Evolutionary conservation across 2,329 filamentous ascomycete species (phyloP).

Genomic region (Diaporthe longicolla): DNA sequence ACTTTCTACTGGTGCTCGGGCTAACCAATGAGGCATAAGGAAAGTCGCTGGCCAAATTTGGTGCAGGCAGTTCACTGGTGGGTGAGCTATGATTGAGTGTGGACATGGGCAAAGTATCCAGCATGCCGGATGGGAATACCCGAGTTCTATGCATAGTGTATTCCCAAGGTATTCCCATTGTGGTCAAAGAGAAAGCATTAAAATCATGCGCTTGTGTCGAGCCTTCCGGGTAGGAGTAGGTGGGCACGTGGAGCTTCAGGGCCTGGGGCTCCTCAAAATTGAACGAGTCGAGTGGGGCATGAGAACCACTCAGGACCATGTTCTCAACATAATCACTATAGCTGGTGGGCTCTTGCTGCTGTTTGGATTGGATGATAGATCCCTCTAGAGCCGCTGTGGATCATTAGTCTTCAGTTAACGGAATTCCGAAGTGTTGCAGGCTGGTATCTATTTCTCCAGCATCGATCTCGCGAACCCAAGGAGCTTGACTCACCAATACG

Average conservation of each 20-base stretch:
- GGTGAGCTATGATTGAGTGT: background rate
- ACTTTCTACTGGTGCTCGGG: background rate
- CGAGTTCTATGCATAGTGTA: no score
- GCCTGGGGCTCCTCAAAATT: background rate
- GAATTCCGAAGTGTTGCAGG: background rate
- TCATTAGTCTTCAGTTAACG: background rate
- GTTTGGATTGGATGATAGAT: background rate
- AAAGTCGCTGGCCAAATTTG: background rate
- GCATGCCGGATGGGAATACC: background rate
- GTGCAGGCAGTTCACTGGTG: background rate
- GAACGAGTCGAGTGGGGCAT: background rate
- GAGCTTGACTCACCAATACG: background rate
- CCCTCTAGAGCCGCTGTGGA: background rate
- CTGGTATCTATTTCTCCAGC: background rate
- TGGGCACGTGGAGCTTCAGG: background rate
- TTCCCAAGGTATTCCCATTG: background rate
- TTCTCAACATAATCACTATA: background rate
- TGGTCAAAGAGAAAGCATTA: background rate
- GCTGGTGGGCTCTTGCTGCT: background rate
- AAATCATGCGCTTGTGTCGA: background rate
- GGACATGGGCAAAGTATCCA: background rate
- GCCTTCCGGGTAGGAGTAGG: background rate
- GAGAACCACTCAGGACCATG: background rate
- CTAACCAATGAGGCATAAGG: background rate
- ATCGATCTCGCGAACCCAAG: no score